Conservation (phyloP, 257 asterid genomes). For the Salvia rosmarinus region DNA sequence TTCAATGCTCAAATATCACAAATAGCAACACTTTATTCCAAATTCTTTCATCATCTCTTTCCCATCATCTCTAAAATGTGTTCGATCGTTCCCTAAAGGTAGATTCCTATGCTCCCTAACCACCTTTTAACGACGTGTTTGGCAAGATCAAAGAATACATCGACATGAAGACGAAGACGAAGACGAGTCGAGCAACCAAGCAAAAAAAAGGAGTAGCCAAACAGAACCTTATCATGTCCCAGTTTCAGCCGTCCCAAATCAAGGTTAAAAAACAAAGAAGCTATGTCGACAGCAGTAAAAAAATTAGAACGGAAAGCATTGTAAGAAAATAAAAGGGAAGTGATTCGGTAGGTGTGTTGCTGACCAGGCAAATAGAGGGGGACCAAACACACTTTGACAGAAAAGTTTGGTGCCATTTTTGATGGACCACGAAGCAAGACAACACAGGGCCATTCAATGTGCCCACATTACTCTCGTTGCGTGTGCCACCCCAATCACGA, state of each 20-base stretch:
- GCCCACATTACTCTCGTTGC: constrained; percentile 31
- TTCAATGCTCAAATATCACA: no score
- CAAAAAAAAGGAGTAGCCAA: neutral
- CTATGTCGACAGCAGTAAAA: neutral
- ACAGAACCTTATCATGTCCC: constrained; percentile 25
- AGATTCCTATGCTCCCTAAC: constrained; percentile 26
- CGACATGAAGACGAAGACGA: no score
- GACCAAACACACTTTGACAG: constrained; percentile 16
- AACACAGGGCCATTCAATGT: constrained; percentile 37
- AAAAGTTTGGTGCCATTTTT: constrained; percentile 28
- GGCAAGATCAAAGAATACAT: constrained; percentile 9
- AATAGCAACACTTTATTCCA: constrained; percentile 12
- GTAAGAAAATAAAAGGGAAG: neutral
- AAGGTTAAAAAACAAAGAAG: no score
- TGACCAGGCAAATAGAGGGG: neutral
- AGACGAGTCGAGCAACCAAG: neutral
- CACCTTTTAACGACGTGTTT: constrained; percentile 32
- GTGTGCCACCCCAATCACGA: neutral
- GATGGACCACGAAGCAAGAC: constrained; percentile 41
- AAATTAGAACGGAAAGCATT: neutral
- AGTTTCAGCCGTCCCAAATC: constrained; percentile 10
- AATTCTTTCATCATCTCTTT: constrained; percentile 6
- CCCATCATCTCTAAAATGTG: no score
- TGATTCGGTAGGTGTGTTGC: neutral
- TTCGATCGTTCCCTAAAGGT: neutral